Evolutionary conservation across 208 protist genomes (phyloP).

Genomic region (Angomonas ambiguus): DNA sequence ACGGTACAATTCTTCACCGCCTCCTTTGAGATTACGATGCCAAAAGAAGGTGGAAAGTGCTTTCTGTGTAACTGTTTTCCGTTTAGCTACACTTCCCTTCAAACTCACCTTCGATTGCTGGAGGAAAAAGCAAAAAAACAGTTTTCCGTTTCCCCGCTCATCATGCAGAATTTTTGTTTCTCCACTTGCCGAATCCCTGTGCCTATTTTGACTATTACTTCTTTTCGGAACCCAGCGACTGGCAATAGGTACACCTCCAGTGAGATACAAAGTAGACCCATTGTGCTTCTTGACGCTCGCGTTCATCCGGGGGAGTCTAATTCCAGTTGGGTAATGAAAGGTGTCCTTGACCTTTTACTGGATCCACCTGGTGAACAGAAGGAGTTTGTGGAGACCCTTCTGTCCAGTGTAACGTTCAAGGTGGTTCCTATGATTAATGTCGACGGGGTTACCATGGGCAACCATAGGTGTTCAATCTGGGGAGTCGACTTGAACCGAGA

Average conservation of each 20-base stretch:
- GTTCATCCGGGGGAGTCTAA: conserved; percentile 98
- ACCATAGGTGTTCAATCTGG: conserved; percentile 94
- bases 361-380: conserved; percentile 1
- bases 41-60: conserved; percentile 57
- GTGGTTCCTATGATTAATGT: conserved; percentile 98
- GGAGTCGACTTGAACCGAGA: conserved; percentile 96
- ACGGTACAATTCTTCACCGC: conserved; percentile 85
- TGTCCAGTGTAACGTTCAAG: conserved; percentile 88
- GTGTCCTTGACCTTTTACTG: conserved; percentile 88
- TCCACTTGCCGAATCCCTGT: conserved; percentile 82
- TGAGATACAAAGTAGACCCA: conserved; percentile 52
- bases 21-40: conserved; percentile 88
- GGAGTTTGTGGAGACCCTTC: conserved; percentile 26
- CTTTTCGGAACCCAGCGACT: conserved; percentile 12
- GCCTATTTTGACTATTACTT: conserved; percentile 91
- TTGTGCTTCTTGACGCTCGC: conserved; percentile 90
- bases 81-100: conserved; percentile 94
- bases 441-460: conserved; percentile 97
- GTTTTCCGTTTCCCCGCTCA: conserved; percentile 10
- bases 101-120: conserved; percentile 42
- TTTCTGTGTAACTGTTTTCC: conserved; percentile 96
- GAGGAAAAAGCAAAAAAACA: conserved; percentile 7
- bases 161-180: conserved; percentile 71
- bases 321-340: conserved; percentile 95
- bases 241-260: conserved; percentile 24